phyloP scores from a whole-genome alignment of 1,284 basidiomycete species.

The Pseudozyma sp. region DNA sequence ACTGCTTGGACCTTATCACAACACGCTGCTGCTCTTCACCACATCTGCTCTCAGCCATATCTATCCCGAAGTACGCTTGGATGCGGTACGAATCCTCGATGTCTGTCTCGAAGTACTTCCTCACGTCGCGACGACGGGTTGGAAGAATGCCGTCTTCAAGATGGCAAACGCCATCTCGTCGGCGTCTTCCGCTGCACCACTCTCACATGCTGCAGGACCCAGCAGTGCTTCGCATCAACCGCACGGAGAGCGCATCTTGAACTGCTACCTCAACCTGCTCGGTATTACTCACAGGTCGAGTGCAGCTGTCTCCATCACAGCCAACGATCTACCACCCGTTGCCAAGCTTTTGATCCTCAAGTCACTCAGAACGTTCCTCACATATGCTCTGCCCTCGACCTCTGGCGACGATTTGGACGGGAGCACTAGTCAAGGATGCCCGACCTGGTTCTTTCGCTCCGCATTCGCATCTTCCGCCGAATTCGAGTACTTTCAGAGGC shows the following conservation, averaged over 20 bases:
- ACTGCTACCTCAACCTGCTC: slow-evolving; percentile 59
- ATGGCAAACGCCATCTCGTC: slow-evolving; percentile 27
- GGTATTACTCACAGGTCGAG: slow-evolving; percentile 50
- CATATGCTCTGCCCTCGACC: slow-evolving; percentile 19
- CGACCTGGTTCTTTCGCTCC: slow-evolving; percentile 61
- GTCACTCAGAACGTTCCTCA: slow-evolving; percentile 34
- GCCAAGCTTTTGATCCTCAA: slow-evolving; percentile 49
- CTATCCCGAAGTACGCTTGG: slow-evolving; percentile 90
- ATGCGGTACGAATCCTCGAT: slow-evolving; percentile 85
- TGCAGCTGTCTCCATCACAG: slow-evolving; percentile 34
- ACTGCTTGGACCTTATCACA: slow-evolving; percentile 74
- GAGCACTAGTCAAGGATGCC: slow-evolving; percentile 17
- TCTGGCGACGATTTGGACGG: slow-evolving; percentile 2
- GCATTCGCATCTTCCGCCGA: slow-evolving; percentile 52
- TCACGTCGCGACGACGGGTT: slow-evolving; percentile 65
- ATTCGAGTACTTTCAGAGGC: slow-evolving; percentile 50
- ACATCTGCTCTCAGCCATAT: slow-evolving; percentile 94
- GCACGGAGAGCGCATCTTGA: slow-evolving; percentile 58
- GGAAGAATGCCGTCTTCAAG: slow-evolving; percentile 44
- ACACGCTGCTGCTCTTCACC: slow-evolving; percentile 82
- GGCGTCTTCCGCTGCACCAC: not conserved
- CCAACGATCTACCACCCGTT: slow-evolving; percentile 27
- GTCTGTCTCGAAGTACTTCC: slow-evolving; percentile 82
- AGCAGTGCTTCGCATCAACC: slow-evolving; percentile 28
- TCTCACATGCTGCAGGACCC: slow-evolving; percentile 10